A percentile compares a stretch with the other conserved stretches of the same genome.
Conservation (phyloP, 2,329 filamentous ascomycete genomes). For the Xylariales sp. region DNA sequence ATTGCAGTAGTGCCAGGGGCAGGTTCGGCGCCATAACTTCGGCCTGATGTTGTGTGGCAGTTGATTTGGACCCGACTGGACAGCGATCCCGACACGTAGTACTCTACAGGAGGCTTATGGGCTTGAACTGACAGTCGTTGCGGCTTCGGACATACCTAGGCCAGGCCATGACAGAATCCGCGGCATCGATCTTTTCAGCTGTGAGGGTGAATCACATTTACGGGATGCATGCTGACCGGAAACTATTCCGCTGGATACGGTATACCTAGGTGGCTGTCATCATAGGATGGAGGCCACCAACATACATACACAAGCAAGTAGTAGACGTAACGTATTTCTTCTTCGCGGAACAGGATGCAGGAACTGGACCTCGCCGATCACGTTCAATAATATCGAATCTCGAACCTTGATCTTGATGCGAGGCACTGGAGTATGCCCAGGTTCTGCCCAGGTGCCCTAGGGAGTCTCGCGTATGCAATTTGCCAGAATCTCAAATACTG, state of each 20-base stretch:
- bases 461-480: constrained; percentile 21
- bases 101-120: constrained; percentile 5
- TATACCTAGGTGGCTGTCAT: constrained; percentile 6
- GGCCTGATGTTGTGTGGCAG: constrained; percentile 32
- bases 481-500: constrained; percentile 3
- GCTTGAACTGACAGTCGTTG: constrained; percentile 30
- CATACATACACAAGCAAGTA: background rate
- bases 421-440: background rate
- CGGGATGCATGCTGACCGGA: constrained; percentile 21
- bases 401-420: background rate
- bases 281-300: constrained; percentile 14
- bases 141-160: constrained; percentile 26
- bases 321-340: constrained; percentile 1
- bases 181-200: constrained; percentile 25
- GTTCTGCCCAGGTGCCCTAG: background rate
- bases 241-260: constrained; percentile 26
- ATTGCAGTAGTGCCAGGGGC: constrained; percentile 36
- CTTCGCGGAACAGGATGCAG: constrained; percentile 4
- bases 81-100: constrained; percentile 33
- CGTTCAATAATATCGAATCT: constrained; percentile 3
- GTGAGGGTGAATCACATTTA: constrained; percentile 18
- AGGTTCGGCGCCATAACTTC: constrained; percentile 34
- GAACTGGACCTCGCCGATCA: constrained; percentile 11
- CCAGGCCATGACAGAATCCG: constrained; percentile 19
- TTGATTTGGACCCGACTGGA: constrained; percentile 35